Base-by-base conservation (phyloP, 108 stramenopile genomes). In the Fragilariopsis cylindrus region DNA sequence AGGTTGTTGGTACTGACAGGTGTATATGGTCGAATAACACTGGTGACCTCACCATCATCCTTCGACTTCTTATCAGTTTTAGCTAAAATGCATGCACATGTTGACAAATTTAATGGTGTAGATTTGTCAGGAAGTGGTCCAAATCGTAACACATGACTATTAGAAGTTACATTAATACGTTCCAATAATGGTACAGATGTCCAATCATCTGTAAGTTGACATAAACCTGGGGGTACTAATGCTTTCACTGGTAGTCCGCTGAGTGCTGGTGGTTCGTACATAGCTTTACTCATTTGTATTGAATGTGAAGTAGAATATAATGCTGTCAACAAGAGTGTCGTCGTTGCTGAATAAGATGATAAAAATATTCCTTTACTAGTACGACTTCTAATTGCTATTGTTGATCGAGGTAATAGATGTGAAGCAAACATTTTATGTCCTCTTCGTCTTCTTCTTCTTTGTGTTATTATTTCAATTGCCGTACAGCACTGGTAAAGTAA, bases 31-130 rank as follows among this genome's bases (percentile, higher is more conserved):
- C 98, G 79, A 48, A 90, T 82, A 13, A 96, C 94, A 44, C 54
- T 75, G 43, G 89, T 85, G 42, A 21, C 45, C 39, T 83, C 76
- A 13, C 78, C 78, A 5, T 85, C 78, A 2, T 69, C 76, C 70
- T 41, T 64, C 5, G 12, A 75, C 30, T 30, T 30, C 30, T 30
- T 70, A 41, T 88, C 86, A 18, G 89, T 92, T 73, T 84, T 84
- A 52, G 96, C 93, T 46, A 98, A 72, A 65, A 98, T 81, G 72
- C 96, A 98, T 7, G 97, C 95, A 30, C 97, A 96, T 7, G 96
- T 96, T 3, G 80, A 79, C 53, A 98, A 73, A 49, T 87, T 87
- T 82, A 92, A 69, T 1, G 91, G 82, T 64, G 78, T 65, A 1
- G 75, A 71, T 0, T 43, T 21, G 67, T 92, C 89, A n/a, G 90